phyloP scores from a whole-genome alignment of 345 rosid species.

The Gossypium anomalum region DNA sequence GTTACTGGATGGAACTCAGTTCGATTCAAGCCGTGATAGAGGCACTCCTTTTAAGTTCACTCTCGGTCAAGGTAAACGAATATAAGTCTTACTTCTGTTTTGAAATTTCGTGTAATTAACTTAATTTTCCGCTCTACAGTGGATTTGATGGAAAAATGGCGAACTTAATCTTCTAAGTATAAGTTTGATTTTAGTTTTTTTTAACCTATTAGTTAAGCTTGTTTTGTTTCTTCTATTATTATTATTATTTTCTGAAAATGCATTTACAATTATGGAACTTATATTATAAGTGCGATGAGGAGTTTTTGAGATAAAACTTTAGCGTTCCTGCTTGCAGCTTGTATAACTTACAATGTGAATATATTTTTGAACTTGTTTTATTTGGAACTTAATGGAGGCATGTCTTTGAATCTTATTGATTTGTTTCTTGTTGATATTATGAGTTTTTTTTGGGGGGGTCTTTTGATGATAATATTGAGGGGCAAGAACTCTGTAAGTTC shows the following conservation, averaged over 20 bases:
- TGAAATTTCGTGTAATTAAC: not conserved
- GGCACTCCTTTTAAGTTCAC: slow-evolving; percentile 88
- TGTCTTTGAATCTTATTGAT: not conserved
- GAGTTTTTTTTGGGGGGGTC: not conserved
- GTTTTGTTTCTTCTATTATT: not conserved
- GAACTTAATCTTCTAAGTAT: not conserved
- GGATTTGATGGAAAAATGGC: not conserved
- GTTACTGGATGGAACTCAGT: slow-evolving; percentile 80
- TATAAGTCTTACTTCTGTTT: not conserved
- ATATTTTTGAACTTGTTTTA: not conserved
- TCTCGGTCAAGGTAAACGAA: slow-evolving; percentile 74
- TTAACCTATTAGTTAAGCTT: not conserved
- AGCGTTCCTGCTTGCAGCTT: not conserved
- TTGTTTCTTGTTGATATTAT: not conserved
- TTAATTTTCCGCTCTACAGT: not conserved
- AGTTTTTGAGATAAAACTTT: not conserved
- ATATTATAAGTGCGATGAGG: too few species aligned
- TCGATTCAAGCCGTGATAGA: slow-evolving; percentile 87
- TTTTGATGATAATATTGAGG: not conserved
- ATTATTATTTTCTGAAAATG: not conserved
- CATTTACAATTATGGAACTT: not conserved
- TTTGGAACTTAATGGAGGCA: not conserved
- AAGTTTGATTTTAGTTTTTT: not conserved
- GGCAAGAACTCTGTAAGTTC: not conserved
- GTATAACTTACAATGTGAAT: not conserved